Base-by-base conservation (phyloP, 179 eudicot genomes). In the Corrigiola litoralis region DNA sequence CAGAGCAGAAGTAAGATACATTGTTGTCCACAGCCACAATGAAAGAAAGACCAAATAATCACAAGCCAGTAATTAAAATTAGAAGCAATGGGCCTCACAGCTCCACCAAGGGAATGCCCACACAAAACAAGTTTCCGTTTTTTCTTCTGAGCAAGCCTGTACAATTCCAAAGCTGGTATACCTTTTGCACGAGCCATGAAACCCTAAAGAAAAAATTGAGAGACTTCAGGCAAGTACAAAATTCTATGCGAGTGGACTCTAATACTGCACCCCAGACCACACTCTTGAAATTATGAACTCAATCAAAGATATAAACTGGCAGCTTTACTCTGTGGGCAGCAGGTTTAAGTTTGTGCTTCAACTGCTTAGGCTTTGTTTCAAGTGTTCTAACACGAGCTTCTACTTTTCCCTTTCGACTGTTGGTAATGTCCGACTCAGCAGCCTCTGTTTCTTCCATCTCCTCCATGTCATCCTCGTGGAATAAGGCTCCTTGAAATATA, bases 31-130 rank as follows among this genome's bases (percentile, higher is more conserved):
- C 17, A 27, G 17, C 34, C 17, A 50, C 45, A 18, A 12, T 28
- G 29, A 31, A 46, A 27, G 53, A 17, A 33, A 18, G 38, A 68
- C 41, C 58, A 48, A 50, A 59, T 42, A 51, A 56, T 31, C 4
- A 40, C 38, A 23, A 61, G 24, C 56, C 52, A 27, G 38, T 28
- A 54, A 41, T 29, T 47, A 53, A 65, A 58, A 69, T 37, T 47
- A 56, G 73, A 17, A 24, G 31, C 49, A 50, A 70, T 64, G 7
- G 42, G 38, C 72, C 96, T 84, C 80, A 94, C 99, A 56, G 99
- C 99, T 81, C 99, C 99, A 60, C 99, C 99, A 66, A 94, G 97
- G 66, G 99, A 94, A 85, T 94, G 99, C 37, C 99, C 99, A 83
- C 99, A 94, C 27, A 94, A 68, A 56, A 94, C 99, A 67, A 94